Conservation (phyloP, 108 stramenopile genomes). For the Cyclotella sp. region DNA sequence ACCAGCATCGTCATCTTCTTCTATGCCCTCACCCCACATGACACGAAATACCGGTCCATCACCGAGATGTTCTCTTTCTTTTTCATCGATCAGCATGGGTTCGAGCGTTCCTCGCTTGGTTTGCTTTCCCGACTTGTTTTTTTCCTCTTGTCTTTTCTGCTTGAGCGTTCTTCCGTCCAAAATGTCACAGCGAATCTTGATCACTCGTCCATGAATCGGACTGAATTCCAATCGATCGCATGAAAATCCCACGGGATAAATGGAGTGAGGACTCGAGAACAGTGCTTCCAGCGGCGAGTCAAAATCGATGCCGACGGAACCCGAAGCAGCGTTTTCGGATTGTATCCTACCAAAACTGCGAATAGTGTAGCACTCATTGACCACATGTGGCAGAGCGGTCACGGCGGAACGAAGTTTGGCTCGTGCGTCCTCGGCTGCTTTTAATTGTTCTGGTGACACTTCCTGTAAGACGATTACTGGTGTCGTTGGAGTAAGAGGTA, state of each 20-base stretch:
- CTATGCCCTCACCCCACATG: slow-evolving; percentile 88
- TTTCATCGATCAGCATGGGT: slow-evolving; percentile 25
- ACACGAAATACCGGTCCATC: slow-evolving; percentile 84
- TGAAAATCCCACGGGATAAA: slow-evolving; percentile 85
- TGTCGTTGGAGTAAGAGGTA: slow-evolving; percentile 17
- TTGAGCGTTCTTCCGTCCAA: slow-evolving; percentile 64
- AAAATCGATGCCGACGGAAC: background rate
- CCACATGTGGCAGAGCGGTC: slow-evolving; percentile 57
- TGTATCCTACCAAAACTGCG: slow-evolving; percentile 74
- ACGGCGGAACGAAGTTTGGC: slow-evolving; percentile 57
- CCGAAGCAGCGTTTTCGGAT: slow-evolving; percentile 24
- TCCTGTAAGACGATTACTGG: slow-evolving; percentile 14
- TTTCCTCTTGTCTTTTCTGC: slow-evolving; percentile 26
- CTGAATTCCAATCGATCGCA: slow-evolving; percentile 85
- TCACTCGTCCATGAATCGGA: slow-evolving; percentile 77
- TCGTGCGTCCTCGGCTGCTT: slow-evolving; percentile 67
- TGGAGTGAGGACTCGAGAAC: slow-evolving; percentile 63
- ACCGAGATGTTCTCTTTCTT: slow-evolving; percentile 19
- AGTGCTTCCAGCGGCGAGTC: slow-evolving; percentile 10
- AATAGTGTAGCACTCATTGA: slow-evolving; percentile 61
- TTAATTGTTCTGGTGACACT: slow-evolving; percentile 50
- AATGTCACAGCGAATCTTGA: slow-evolving; percentile 83
- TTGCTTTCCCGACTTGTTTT: slow-evolving; percentile 1
- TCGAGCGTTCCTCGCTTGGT: background rate
- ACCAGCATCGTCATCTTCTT: slow-evolving; percentile 63